Conservation (phyloP, 768 basidiomycete genomes). For the Lentinula detonsa region DNA sequence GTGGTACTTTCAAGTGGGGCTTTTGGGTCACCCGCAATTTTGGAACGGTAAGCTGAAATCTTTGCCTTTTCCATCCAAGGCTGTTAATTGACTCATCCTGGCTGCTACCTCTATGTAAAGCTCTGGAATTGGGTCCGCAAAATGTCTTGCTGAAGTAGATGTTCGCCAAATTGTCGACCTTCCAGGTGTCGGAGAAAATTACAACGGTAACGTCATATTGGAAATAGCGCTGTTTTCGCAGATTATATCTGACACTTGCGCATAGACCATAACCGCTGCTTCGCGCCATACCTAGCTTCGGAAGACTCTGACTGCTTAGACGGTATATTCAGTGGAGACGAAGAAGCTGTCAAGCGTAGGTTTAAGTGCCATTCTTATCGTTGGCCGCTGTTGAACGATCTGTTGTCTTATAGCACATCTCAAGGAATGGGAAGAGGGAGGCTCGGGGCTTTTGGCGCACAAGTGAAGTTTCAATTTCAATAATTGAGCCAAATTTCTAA, state of each 20-base stretch:
- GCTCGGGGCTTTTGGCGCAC: slow-evolving; percentile 1
- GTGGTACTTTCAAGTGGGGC: slow-evolving; percentile 25
- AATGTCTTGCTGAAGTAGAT: slow-evolving; percentile 26
- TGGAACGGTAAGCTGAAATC: slow-evolving; percentile 18
- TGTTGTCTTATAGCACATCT: neutral
- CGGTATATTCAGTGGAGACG: slow-evolving; percentile 21
- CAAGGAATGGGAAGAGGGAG: neutral
- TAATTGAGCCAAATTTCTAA: neutral
- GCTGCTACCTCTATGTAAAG: neutral
- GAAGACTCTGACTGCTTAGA: slow-evolving; percentile 26
- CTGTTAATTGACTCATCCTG: neutral
- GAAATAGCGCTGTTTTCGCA: neutral
- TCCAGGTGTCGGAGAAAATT: slow-evolving; percentile 51
- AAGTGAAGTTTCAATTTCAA: neutral
- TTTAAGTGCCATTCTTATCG: neutral
- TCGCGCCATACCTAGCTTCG: slow-evolving; percentile 20
- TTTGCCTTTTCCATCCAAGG: neutral
- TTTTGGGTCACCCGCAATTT: slow-evolving; percentile 26
- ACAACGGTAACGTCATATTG: slow-evolving; percentile 15
- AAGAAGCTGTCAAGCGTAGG: slow-evolving; percentile 20
- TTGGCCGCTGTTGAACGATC: neutral
- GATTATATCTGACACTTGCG: neutral
- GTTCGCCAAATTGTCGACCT: slow-evolving; percentile 37
- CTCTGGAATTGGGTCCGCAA: slow-evolving; percentile 45
- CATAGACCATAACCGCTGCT: slow-evolving; percentile 14